Percentiles rank a stretch among this genome's conserved stretches.
These are phyloP conservation scores for Macrotyloma uniflorum DNA, from an alignment of 306 rosid species.

Conservation along the genomic window DNA sequence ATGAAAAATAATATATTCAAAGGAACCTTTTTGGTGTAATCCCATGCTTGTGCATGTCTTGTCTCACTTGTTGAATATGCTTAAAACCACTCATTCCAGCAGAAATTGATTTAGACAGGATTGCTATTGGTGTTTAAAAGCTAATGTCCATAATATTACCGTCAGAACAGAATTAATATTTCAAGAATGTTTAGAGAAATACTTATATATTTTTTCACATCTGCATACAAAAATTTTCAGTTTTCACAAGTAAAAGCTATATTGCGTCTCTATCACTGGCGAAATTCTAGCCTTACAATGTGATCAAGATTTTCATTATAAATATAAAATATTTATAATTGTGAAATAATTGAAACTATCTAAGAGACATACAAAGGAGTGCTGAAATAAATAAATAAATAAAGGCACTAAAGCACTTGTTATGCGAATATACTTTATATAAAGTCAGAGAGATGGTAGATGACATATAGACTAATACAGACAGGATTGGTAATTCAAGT, in stretches of 20 bases:
- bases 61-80: conserved; percentile 17
- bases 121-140: neutral
- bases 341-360: neutral
- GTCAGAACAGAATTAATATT: no score
- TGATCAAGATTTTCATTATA: neutral
- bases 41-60: conserved; percentile 26
- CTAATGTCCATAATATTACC: neutral
- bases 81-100: conserved; percentile 12
- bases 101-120: conserved; percentile 7
- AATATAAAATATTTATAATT: neutral
- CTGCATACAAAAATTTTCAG: neutral
- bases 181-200: no score
- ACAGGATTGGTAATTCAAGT: conserved; percentile 49
- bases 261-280: neutral
- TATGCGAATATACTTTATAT: neutral
- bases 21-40: neutral
- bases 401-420: conserved; percentile 13
- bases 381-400: conserved; percentile 5
- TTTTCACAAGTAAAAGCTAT: conserved; percentile 5
- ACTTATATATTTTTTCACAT: no score
- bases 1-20: conserved; percentile 6
- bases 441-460: conserved; percentile 28
- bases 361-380: conserved; percentile 4
- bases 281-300: neutral
- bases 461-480: conserved; percentile 39